A percentile compares a stretch with the other conserved stretches of the same genome.
Evolutionary conservation across 2,329 filamentous ascomycete species (phyloP).

Genomic region (Cercospora canescens): DNA sequence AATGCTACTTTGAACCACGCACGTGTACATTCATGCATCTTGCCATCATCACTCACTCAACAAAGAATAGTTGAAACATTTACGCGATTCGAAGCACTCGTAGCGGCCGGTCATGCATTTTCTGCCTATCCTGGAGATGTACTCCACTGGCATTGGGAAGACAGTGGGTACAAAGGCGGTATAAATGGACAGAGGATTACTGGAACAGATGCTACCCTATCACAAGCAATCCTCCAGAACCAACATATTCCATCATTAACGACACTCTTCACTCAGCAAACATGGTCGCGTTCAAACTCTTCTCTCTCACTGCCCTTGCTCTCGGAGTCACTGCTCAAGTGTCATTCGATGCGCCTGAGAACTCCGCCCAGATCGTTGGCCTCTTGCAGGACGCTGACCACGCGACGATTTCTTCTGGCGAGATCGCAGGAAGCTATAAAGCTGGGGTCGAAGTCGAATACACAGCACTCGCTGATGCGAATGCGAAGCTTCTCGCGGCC

Average conservation of each 20-base stretch:
- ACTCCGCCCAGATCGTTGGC: conserved; percentile 2
- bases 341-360: conserved; percentile 10
- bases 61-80: neutral
- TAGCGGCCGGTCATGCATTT: neutral
- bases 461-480: neutral
- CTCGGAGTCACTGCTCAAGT: conserved; percentile 3
- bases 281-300: conserved; percentile 5
- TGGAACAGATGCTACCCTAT: neutral
- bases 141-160: neutral
- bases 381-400: neutral
- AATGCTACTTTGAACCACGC: neutral
- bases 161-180: neutral
- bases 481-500: neutral
- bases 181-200: neutral
- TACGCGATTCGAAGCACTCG: neutral
- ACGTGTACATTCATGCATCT: neutral
- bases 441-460: neutral
- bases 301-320: conserved; percentile 2
- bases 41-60: neutral
- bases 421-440: neutral
- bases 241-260: neutral
- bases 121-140: neutral
- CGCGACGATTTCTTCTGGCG: neutral
- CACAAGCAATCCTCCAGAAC: neutral
- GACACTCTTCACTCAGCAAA: neutral